phyloP scores from a whole-genome alignment of 164 flowering plant genomes.

The Liquidambar formosana region DNA sequence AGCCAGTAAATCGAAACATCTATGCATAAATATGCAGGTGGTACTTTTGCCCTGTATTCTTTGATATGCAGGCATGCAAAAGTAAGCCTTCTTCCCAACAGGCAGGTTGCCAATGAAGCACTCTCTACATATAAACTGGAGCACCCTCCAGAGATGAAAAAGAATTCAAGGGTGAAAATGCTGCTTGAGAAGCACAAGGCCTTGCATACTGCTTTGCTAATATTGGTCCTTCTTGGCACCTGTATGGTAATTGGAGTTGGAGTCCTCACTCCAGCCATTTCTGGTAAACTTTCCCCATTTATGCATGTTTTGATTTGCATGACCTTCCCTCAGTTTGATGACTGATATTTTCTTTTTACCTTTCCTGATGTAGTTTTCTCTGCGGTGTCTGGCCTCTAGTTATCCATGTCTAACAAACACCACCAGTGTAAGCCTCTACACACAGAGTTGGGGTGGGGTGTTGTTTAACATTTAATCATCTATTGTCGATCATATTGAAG shows the following conservation, averaged over 20 bases:
- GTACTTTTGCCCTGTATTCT: constrained; percentile 81
- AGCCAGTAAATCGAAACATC: background rate
- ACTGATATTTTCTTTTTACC: background rate
- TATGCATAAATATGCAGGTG: constrained; percentile 47
- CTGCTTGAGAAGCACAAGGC: constrained; percentile 71
- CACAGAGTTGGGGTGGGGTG: background rate
- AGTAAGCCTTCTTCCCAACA: constrained; percentile 75
- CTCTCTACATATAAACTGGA: constrained; percentile 75
- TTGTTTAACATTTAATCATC: background rate
- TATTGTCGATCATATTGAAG: no score
- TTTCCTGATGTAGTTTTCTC: constrained; percentile 57
- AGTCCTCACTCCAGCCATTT: constrained; percentile 81
- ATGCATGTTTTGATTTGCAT: background rate
- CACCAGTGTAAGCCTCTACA: constrained; percentile 65
- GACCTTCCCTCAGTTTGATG: background rate
- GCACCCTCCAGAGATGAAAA: constrained; percentile 50
- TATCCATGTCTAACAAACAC: constrained; percentile 78
- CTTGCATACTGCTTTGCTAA: constrained; percentile 73
- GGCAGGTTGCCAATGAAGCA: constrained; percentile 81
- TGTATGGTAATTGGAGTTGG: constrained; percentile 98
- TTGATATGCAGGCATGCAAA: constrained; percentile 78
- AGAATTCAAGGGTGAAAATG: constrained; percentile 49
- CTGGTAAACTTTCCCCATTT: constrained; percentile 41
- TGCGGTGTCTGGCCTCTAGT: constrained; percentile 91
- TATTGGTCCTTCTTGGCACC: constrained; percentile 83